A percentile compares a stretch with the other conserved stretches of the same genome.
These are phyloP conservation scores for Malassezia psittaci DNA, from an alignment of 1,284 basidiomycete species.

Conservation along the genomic window DNA sequence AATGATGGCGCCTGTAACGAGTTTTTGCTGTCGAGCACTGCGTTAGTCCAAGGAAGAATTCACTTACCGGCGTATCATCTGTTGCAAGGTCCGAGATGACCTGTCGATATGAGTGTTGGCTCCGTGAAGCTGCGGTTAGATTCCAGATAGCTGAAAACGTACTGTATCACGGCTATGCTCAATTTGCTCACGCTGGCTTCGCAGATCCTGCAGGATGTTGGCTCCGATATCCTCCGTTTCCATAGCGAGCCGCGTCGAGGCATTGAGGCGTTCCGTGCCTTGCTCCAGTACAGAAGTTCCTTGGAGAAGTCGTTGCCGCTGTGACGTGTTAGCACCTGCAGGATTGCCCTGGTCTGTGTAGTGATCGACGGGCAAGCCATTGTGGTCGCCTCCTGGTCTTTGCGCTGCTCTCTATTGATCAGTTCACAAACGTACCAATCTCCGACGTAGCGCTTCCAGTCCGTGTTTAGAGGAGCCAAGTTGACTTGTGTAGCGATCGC, in stretches of 20 bases:
- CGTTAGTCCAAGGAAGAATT: neutral
- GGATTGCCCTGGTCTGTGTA: constrained; percentile 25
- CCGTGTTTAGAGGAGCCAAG: constrained; percentile 29
- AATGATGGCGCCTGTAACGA: constrained; percentile 42
- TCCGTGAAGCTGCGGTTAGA: constrained; percentile 50
- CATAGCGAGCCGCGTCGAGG: constrained; percentile 80
- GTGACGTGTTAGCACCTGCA: constrained; percentile 21
- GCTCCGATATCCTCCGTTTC: constrained; percentile 94
- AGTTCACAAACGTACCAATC: constrained; percentile 15
- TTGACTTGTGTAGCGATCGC: constrained; percentile 29
- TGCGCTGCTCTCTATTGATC: neutral
- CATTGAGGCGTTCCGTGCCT: constrained; percentile 61
- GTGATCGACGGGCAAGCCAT: constrained; percentile 6
- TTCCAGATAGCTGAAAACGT: constrained; percentile 33
- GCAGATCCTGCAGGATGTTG: constrained; percentile 75
- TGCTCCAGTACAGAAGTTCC: constrained; percentile 49
- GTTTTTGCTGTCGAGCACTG: constrained; percentile 46
- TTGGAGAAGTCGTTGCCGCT: constrained; percentile 50
- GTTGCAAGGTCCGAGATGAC: constrained; percentile 55
- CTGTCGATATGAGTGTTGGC: constrained; percentile 56
- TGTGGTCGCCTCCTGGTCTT: neutral
- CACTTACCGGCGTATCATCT: constrained; percentile 57
- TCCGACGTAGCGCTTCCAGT: constrained; percentile 28
- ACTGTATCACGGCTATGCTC: constrained; percentile 84
- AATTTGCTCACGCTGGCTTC: constrained; percentile 85